These are phyloP conservation scores for Pleurotus citrinopileatus DNA, from an alignment of 768 basidiomycete species.

Conservation along the genomic window DNA sequence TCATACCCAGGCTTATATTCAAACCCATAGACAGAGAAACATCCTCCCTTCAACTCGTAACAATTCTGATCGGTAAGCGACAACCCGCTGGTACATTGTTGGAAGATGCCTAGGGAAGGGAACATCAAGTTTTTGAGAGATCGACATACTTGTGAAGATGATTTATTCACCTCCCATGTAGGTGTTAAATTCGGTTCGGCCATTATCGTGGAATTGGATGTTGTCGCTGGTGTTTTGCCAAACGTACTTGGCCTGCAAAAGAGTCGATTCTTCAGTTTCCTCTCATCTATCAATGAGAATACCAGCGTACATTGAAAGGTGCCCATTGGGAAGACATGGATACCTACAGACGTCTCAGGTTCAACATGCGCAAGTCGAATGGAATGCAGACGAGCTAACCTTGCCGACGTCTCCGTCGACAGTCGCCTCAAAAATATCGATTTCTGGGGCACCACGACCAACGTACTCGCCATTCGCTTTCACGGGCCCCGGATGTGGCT, in stretches of 20 bases:
- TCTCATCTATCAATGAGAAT: too few species aligned
- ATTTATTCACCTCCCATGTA: slow-evolving; percentile 62
- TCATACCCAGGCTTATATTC: slow-evolving; percentile 49
- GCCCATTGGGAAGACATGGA: slow-evolving; percentile 52
- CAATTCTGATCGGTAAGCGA: slow-evolving; percentile 59
- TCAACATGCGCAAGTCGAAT: too few species aligned
- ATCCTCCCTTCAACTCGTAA: slow-evolving; percentile 43
- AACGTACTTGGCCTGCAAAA: slow-evolving; percentile 52
- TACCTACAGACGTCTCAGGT: slow-evolving; percentile 33
- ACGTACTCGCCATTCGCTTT: slow-evolving; percentile 50
- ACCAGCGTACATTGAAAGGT: slow-evolving; percentile 54
- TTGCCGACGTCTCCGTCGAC: slow-evolving; percentile 25
- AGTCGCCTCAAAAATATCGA: slow-evolving; percentile 65
- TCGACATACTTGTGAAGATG: slow-evolving; percentile 33
- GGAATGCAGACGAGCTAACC: slow-evolving; percentile 16
- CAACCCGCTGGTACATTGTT: slow-evolving; percentile 73
- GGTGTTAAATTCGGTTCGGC: slow-evolving; percentile 45
- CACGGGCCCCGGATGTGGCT: slow-evolving; percentile 41
- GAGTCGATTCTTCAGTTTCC: too few species aligned
- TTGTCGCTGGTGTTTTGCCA: slow-evolving; percentile 54
- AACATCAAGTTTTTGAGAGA: slow-evolving; percentile 29
- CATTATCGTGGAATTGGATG: slow-evolving; percentile 44
- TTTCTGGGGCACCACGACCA: slow-evolving; percentile 66
- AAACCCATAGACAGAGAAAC: slow-evolving; percentile 38
- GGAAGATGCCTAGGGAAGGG: slow-evolving; percentile 47